Conservation (phyloP, 352 stramenopile genomes). For the Phytophthora citricola region DNA sequence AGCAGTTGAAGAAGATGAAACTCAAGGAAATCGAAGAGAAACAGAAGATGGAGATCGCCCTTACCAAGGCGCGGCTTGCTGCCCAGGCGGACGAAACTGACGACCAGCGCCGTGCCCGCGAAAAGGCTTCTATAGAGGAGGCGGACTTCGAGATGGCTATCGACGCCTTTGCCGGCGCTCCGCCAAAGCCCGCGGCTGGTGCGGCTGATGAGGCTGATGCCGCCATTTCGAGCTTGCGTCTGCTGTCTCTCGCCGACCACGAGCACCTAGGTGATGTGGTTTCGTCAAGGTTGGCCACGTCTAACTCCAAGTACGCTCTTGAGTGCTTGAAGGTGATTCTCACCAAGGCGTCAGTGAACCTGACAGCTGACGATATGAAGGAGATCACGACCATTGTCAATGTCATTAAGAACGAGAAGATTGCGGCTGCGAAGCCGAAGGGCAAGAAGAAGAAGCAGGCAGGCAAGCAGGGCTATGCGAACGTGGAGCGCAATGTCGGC, state of each 20-base stretch:
- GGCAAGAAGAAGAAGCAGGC: conserved; percentile 88
- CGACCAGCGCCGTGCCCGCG: conserved; percentile 62
- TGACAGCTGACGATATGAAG: conserved; percentile 88
- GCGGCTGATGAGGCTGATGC: conserved; percentile 45
- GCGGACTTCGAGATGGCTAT: conserved; percentile 81
- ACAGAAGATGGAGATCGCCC: conserved; percentile 74
- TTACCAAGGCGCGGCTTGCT: conserved; percentile 77
- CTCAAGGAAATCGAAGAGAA: conserved; percentile 89
- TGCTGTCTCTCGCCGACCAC: conserved; percentile 78
- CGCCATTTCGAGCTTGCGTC: conserved; percentile 63
- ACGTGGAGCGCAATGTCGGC: conserved; percentile 66
- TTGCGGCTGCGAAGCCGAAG: conserved; percentile 81
- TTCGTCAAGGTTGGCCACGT: conserved; percentile 56
- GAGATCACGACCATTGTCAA: conserved; percentile 88
- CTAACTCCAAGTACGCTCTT: conserved; percentile 80
- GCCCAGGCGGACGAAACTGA: conserved; percentile 74
- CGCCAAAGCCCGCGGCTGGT: conserved; percentile 35
- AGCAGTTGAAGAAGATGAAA: conserved; percentile 90
- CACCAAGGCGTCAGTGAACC: conserved; percentile 78
- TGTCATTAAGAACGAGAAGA: conserved; percentile 91
- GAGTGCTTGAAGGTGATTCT: conserved; percentile 85
- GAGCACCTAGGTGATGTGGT: conserved; percentile 76
- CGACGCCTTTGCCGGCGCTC: conserved; percentile 70
- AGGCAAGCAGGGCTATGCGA: conserved; percentile 83
- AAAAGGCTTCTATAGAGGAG: conserved; percentile 70